Evolutionary conservation across 2,329 filamentous ascomycete species (phyloP).

Genomic region (Xylariaceae sp.): DNA sequence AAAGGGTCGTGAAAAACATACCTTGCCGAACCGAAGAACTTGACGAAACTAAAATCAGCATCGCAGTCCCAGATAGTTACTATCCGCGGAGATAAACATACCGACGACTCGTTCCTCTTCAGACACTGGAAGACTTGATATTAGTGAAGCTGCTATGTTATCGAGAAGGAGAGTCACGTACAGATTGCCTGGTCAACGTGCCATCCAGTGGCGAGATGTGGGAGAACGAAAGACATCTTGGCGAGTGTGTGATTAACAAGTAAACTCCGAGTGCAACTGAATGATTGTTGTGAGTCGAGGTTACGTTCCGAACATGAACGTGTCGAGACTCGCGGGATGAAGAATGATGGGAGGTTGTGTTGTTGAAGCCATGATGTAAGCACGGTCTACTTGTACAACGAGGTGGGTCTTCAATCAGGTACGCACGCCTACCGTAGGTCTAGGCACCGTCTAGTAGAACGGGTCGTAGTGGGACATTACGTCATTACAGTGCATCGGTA

Average conservation of each 20-base stretch:
- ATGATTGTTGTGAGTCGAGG: neutral
- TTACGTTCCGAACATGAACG: neutral
- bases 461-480: neutral
- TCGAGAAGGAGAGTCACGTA: neutral
- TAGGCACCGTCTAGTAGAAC: neutral
- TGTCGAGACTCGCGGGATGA: neutral
- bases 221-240: conserved; percentile 74
- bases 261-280: neutral
- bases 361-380: neutral
- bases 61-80: neutral
- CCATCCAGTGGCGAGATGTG: conserved; percentile 88
- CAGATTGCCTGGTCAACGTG: conserved; percentile 95
- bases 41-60: neutral
- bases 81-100: conserved; percentile 1
- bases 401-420: neutral
- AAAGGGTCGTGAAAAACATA: neutral
- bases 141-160: conserved; percentile 6
- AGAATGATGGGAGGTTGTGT: neutral
- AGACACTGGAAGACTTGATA: conserved; percentile 33
- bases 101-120: conserved; percentile 84
- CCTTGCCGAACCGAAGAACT: conserved; percentile 19
- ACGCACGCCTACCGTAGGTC: too few relatives aligned
- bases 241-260: neutral
- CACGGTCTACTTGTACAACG: neutral
- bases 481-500: neutral